Base-by-base conservation (phyloP, 768 basidiomycete species). In the Serpula lacrymans region DNA sequence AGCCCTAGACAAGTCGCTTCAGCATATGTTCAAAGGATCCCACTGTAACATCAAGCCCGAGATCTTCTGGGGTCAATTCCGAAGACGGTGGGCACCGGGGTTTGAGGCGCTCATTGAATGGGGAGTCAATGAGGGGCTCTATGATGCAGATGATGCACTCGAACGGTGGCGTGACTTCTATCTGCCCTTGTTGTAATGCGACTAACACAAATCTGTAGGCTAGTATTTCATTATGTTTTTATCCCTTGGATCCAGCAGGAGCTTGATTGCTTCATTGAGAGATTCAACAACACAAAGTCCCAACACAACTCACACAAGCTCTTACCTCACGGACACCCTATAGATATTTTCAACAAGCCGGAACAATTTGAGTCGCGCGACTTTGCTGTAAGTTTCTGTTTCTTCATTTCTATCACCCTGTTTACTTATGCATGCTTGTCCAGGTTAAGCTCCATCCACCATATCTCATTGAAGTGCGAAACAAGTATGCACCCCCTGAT, bases 1-100 rank as follows among this genome's bases (percentile, higher is more conserved):
- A 1, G 36, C 43, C 0, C 59, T 77, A 0, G 12, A 17, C 0
- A 64, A 54, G 1, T 67, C 65, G 0, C 37, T 69, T 1, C 71
- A 74, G 39, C 74, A 76, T 38, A n/a, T n/a, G n/a, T n/a, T n/a
- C 51, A 58, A 63, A 51, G 67, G 70, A 45, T 39, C 52, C 17
- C 58, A 2, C 46, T 67, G 1, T 49, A 67, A 5, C 3, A 34
- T 1, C n/a, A n/a, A n/a, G n/a, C n/a, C n/a, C n/a, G n/a, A n/a
- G n/a, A n/a, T n/a, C n/a, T n/a, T n/a, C n/a, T n/a, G n/a, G n/a
- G n/a, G n/a, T n/a, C n/a, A n/a, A n/a, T n/a, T n/a, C n/a, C n/a
- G n/a, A n/a, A n/a, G n/a, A n/a, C n/a, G n/a, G n/a, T n/a, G n/a
- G n/a, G n/a, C n/a, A n/a, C n/a, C n/a, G n/a, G n/a, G n/a, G n/a